These are phyloP conservation scores for Penicillium palitans DNA, from an alignment of 2,329 filamentous ascomycete species.

Conservation along the genomic window DNA sequence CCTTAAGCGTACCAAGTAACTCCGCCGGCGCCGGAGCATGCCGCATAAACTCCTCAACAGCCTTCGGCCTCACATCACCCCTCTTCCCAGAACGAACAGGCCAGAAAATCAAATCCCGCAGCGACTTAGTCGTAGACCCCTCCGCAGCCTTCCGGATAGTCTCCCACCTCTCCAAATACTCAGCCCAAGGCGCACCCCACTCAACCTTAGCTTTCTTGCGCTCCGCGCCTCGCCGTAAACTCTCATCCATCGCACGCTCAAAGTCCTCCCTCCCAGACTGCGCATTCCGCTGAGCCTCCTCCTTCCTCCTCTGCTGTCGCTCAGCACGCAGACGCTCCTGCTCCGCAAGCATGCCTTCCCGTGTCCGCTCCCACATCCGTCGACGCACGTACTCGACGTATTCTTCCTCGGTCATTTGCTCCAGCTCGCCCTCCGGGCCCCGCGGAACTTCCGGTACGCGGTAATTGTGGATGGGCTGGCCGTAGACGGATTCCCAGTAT, in stretches of 20 bases:
- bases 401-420: conserved; percentile 89
- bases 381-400: conserved; percentile 82
- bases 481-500: conserved; percentile 97
- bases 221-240: conserved; percentile 66
- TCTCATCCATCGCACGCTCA: conserved; percentile 66
- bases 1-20: conserved; percentile 63
- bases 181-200: conserved; percentile 63
- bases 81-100: conserved; percentile 65
- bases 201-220: conserved; percentile 43
- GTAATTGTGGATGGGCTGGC: conserved; percentile 87
- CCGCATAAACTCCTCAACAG: conserved; percentile 69
- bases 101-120: conserved; percentile 63
- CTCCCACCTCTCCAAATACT: conserved; percentile 67
- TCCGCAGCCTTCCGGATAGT: conserved; percentile 38
- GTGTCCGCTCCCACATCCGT: conserved; percentile 94
- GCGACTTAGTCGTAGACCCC: conserved; percentile 17
- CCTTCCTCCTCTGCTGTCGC: conserved; percentile 49
- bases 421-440: conserved; percentile 60
- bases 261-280: conserved; percentile 45
- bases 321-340: conserved; percentile 61
- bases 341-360: conserved; percentile 80
- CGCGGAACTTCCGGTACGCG: conserved; percentile 50
- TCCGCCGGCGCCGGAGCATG: conserved; percentile 47
- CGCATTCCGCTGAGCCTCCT: conserved; percentile 34
- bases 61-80: conserved; percentile 57